phyloP scores from a whole-genome alignment of 1,139 yeast genomes.

The Candida tropicalis region DNA sequence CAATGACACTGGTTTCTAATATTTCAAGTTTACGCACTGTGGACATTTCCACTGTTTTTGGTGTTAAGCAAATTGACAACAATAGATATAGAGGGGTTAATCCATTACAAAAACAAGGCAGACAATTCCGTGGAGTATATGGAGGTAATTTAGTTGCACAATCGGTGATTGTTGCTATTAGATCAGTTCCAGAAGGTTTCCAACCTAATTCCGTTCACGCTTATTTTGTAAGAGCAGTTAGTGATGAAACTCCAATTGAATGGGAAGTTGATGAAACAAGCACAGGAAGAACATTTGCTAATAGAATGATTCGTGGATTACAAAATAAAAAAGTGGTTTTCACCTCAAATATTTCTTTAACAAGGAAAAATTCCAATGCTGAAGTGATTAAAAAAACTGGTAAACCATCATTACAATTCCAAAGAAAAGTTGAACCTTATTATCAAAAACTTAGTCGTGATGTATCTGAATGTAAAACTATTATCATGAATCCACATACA shows the following conservation, averaged over 20 bases:
- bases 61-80: constrained; percentile 24
- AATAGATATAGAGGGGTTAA: constrained; percentile 22
- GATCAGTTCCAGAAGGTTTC: constrained; percentile 28
- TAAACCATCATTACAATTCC: constrained; percentile 36
- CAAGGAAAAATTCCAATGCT: constrained; percentile 31
- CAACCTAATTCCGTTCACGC: constrained; percentile 41
- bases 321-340: constrained; percentile 57
- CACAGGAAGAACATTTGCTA: constrained; percentile 61
- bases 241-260: constrained; percentile 23
- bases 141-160: constrained; percentile 41
- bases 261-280: constrained; percentile 40
- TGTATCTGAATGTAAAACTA: neutral
- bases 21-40: neutral
- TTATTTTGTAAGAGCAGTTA: constrained; percentile 30
- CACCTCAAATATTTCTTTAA: constrained; percentile 55
- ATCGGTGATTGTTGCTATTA: constrained; percentile 35
- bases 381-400: constrained; percentile 16
- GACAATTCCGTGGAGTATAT: constrained; percentile 30
- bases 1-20: too few relatives aligned
- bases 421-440: constrained; percentile 35
- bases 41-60: constrained; percentile 20
- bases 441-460: constrained; percentile 14
- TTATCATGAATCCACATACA: constrained; percentile 6
- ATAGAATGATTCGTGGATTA: constrained; percentile 57
- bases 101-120: constrained; percentile 29